phyloP scores from a whole-genome alignment of 31 red algal species.

The Odonthalia washingtoniensis region DNA sequence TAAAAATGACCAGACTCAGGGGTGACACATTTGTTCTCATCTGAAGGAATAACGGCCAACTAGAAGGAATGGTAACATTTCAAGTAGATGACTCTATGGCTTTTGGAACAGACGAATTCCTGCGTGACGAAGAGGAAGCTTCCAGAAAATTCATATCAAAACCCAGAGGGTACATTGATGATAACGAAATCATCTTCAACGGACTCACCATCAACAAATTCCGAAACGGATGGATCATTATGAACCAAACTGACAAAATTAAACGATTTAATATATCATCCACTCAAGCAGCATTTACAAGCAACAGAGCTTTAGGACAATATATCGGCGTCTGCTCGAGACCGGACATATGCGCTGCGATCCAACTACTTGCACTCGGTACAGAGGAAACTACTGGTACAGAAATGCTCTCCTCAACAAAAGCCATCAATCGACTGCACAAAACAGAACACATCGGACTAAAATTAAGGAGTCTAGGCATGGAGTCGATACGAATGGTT shows the following conservation, averaged over 20 bases:
- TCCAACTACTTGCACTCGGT: neutral
- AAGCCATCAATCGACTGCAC: constrained; percentile 8
- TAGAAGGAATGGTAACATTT: neutral
- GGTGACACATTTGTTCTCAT: neutral
- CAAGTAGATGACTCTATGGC: neutral
- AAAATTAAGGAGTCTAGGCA: neutral
- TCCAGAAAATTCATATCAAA: neutral
- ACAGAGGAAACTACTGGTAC: too few species aligned
- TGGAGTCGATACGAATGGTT: too few species aligned
- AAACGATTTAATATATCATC: neutral
- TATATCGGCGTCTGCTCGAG: neutral
- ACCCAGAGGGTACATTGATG: neutral
- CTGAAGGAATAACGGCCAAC: neutral
- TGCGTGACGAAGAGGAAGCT: neutral
- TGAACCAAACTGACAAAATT: neutral
- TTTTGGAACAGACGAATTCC: neutral
- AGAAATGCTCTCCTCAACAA: too few species aligned
- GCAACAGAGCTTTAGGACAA: neutral
- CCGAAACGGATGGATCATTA: neutral
- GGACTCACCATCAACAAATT: neutral
- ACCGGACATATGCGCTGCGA: neutral
- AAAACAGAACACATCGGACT: constrained; percentile 34
- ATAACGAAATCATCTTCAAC: neutral
- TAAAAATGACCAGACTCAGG: neutral
- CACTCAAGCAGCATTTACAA: neutral